Conservation (phyloP, 2,329 filamentous ascomycete genomes). For the Aspergillus phoenicis region DNA sequence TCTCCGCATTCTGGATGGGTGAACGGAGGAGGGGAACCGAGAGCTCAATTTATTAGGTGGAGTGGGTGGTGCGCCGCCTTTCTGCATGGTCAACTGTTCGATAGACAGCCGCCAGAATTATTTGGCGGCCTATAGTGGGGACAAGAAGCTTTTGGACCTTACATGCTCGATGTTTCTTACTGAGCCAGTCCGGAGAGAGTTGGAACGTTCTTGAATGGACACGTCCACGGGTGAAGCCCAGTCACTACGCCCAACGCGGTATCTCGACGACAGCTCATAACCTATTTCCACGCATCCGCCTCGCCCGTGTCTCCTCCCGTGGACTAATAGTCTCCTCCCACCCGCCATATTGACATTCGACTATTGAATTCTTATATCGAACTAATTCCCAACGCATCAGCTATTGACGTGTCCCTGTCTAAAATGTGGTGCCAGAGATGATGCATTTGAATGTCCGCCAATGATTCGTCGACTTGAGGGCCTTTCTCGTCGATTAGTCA, state of each 20-base stretch:
- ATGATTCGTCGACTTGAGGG: background rate
- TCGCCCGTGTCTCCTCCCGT: background rate
- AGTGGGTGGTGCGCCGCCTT: background rate
- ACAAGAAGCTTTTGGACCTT: conserved; percentile 5
- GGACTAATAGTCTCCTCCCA: background rate
- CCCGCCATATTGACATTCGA: background rate
- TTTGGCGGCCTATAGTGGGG: conserved; percentile 7
- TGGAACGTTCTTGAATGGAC: too few relatives aligned
- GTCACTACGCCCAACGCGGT: background rate
- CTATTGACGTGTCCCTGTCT: conserved; percentile 10
- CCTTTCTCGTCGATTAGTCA: background rate
- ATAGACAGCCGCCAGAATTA: background rate
- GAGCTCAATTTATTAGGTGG: background rate
- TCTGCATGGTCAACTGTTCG: background rate
- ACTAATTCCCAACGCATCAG: conserved; percentile 4
- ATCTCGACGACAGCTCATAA: background rate
- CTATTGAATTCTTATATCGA: conserved; percentile 5
- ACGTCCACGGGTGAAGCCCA: too few relatives aligned
- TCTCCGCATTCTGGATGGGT: conserved; percentile 1
- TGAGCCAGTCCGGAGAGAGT: background rate
- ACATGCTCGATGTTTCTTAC: background rate
- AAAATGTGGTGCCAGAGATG: background rate
- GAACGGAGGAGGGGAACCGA: conserved; percentile 1
- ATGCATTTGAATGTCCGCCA: background rate
- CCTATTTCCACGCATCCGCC: conserved; percentile 7